These are phyloP conservation scores for Plectranthus barbatus DNA, from an alignment of 257 asterid species.

Conservation along the genomic window DNA sequence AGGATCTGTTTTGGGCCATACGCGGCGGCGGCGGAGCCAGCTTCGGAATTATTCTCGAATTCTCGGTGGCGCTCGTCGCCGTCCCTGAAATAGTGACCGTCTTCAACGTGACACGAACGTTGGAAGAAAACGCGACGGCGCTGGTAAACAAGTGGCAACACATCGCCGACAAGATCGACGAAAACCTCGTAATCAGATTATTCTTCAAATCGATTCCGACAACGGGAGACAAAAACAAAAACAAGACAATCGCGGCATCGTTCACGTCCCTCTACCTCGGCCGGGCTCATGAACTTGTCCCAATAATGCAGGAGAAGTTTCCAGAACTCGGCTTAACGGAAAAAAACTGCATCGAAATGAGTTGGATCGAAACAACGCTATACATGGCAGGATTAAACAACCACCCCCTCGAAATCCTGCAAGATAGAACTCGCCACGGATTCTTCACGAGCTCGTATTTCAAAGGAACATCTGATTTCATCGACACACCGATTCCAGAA, in stretches of 20 bases:
- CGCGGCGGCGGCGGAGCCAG: conserved; percentile 16
- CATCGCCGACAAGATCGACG: too few species aligned
- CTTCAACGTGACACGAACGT: too few species aligned
- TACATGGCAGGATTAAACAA: not conserved
- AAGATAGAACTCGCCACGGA: not conserved
- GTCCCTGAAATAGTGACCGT: too few species aligned
- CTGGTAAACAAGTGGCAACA: too few species aligned
- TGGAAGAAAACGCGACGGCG: too few species aligned
- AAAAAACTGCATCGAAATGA: conserved; percentile 20
- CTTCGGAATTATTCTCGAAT: conserved; percentile 13
- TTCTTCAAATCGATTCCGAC: conserved; percentile 4
- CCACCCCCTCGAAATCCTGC: conserved; percentile 12
- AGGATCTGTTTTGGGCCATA: too few species aligned
- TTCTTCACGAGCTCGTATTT: not conserved
- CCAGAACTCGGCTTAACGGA: conserved; percentile 19
- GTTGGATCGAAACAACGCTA: conserved; percentile 18
- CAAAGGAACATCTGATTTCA: conserved; percentile 39
- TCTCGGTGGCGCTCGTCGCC: not conserved
- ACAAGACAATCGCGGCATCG: not conserved
- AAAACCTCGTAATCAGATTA: conserved; percentile 22
- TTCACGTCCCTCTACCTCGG: conserved; percentile 14
- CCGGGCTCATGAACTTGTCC: not conserved
- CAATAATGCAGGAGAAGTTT: conserved; percentile 6
- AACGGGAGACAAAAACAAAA: not conserved
- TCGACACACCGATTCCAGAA: conserved; percentile 22